phyloP scores from a whole-genome alignment of 768 basidiomycete genomes.

The Psilocybe tampanensis region DNA sequence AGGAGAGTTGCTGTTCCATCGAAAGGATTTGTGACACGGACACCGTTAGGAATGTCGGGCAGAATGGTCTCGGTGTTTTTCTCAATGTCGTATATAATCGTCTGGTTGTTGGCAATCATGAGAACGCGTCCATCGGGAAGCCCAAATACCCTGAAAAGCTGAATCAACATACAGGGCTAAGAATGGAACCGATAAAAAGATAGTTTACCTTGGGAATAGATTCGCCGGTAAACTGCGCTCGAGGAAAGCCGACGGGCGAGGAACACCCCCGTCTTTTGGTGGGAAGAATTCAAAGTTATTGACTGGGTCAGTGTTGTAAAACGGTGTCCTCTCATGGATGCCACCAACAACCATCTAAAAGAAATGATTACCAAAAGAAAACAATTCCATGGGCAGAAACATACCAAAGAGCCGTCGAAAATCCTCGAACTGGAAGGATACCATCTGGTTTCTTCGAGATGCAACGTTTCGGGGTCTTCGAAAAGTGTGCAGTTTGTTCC shows the following conservation, averaged over 20 bases:
- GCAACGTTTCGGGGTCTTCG: slow-evolving; percentile 35
- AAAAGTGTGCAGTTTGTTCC: slow-evolving; percentile 34
- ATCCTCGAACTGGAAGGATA: slow-evolving; percentile 40
- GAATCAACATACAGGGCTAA: slow-evolving; percentile 17
- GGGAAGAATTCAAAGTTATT: slow-evolving; percentile 45
- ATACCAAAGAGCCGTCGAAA: slow-evolving; percentile 36
- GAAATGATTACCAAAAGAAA: background rate
- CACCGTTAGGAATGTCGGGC: slow-evolving; percentile 47
- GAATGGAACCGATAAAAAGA: slow-evolving; percentile 11
- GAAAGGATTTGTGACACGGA: slow-evolving; percentile 44
- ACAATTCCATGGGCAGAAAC: slow-evolving; percentile 19
- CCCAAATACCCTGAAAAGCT: slow-evolving; percentile 23
- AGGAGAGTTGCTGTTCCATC: slow-evolving; percentile 40
- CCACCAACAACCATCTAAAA: slow-evolving; percentile 30
- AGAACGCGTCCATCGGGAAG: slow-evolving; percentile 42
- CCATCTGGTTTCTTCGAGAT: slow-evolving; percentile 40
- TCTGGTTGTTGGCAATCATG: slow-evolving; percentile 42
- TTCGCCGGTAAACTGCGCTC: slow-evolving; percentile 29
- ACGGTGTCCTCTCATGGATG: slow-evolving; percentile 40
- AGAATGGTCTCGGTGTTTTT: slow-evolving; percentile 39
- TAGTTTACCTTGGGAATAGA: slow-evolving; percentile 29
- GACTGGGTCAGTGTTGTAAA: slow-evolving; percentile 65
- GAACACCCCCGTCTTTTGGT: slow-evolving; percentile 38
- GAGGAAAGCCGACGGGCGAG: slow-evolving; percentile 29
- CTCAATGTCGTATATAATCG: slow-evolving; percentile 43